phyloP scores from a whole-genome alignment of 2,329 filamentous ascomycete species.

The Paecilomyces sp. region DNA sequence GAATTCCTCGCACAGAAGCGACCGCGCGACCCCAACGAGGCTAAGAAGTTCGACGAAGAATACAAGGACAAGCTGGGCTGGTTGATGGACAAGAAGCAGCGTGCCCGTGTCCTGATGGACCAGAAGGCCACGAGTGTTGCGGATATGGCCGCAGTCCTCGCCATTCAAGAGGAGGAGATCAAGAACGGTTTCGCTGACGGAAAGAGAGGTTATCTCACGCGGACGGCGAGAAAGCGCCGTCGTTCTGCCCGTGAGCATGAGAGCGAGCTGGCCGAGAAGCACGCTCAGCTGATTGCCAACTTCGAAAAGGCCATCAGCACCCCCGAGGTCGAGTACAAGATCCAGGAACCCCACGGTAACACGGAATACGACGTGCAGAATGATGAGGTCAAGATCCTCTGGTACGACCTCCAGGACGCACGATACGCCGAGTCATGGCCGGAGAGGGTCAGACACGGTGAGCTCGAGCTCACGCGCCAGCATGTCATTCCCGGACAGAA shows the following conservation, averaged over 20 bases:
- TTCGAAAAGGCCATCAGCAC: conserved; percentile 12
- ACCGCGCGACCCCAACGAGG: conserved; percentile 29
- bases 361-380: conserved; percentile 17
- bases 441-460: conserved; percentile 34
- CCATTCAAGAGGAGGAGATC: conserved; percentile 38
- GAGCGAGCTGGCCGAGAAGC: conserved; percentile 12
- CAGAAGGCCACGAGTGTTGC: conserved; percentile 58
- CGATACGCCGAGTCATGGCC: conserved; percentile 37
- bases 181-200: conserved; percentile 20
- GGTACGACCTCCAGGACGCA: conserved; percentile 40
- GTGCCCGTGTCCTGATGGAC: conserved; percentile 52
- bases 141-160: conserved; percentile 52
- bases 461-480: conserved; percentile 27
- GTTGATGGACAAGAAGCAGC: conserved; percentile 41
- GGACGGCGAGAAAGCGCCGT: conserved; percentile 21
- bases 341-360: conserved; percentile 17
- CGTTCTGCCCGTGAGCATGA: conserved; percentile 20
- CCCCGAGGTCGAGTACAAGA: conserved; percentile 17
- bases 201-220: conserved; percentile 24
- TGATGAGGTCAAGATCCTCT: conserved; percentile 37
- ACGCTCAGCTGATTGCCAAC: conserved; percentile 17
- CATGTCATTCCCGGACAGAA: conserved; percentile 30
- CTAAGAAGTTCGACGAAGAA: conserved; percentile 35
- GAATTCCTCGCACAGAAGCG: conserved; percentile 30
- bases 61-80: conserved; percentile 34